Base-by-base conservation (phyloP, 1,284 basidiomycete genomes). In the Fomitopsis palustris region DNA sequence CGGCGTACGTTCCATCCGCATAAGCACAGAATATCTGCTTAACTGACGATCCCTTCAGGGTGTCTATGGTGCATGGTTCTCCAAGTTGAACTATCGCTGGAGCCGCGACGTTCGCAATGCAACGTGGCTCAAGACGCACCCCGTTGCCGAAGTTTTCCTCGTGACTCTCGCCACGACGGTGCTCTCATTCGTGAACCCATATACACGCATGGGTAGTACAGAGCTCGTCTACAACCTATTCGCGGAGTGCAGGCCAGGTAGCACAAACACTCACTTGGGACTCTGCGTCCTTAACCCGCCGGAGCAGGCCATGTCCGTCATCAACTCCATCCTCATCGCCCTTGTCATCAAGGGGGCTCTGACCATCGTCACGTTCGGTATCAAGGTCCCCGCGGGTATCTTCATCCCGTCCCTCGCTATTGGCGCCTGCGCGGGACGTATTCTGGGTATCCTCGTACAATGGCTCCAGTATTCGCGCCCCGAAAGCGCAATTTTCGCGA, bases 361-460 rank as follows among this genome's bases (percentile, higher is more conserved):
- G 58, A 97, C 95, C 0, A 81, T 96, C 57, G 81, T 98, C 47
- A 98, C 96, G 0, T 99, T 98, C 64, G 96, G 96, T 2, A 94
- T 97, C 76, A 94, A 92, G 69, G 70, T 97, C 3, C 95, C 95
- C 16, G 95, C 96, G 4, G 96, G 96, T 1, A 96, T 99, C 66
- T 99, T 99, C 75, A 93, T 99, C 29, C 96, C 97, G 0, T 95
- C 95, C 0, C 84, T 99, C 29, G 95, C 49, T 70, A 95, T 98
- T n/a, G 97, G 96, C 19, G 97, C 96, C 0, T 96, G 95, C 68
- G 93, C 93, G 47, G 96, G 96, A 3, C 83, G 96, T 23, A 88
- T 98, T 53, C 70, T 96, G 25, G 97, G 97, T 21, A 86, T 98
- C 45, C 68, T 79, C 3, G 84, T 98, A 73, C 93, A 96, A 71